Percentiles rank a stretch among this genome's conserved stretches.
phyloP scores from a whole-genome alignment of 2,329 filamentous ascomycete genomes.

The Aureobasidium leucospermi region DNA sequence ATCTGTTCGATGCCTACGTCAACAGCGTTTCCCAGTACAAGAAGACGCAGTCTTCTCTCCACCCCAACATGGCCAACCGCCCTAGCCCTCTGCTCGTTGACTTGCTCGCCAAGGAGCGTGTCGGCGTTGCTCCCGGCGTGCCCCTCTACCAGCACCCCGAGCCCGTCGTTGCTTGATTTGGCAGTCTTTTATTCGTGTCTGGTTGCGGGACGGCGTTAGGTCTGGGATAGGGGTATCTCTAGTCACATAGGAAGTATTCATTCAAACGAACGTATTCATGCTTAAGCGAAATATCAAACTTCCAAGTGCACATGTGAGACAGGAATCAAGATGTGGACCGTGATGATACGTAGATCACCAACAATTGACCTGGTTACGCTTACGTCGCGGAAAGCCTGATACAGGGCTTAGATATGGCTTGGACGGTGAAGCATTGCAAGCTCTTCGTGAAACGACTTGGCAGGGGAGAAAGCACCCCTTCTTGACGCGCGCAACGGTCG shows the following conservation, averaged over 20 bases:
- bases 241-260: neutral
- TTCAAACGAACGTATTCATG: neutral
- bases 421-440: neutral
- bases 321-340: too few species aligned
- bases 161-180: slow-evolving; percentile 5
- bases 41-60: slow-evolving; percentile 64
- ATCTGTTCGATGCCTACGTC: slow-evolving; percentile 94
- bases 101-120: slow-evolving; percentile 85
- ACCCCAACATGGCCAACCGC: slow-evolving; percentile 70
- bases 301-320: neutral
- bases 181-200: neutral
- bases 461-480: neutral
- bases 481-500: neutral
- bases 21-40: slow-evolving; percentile 87
- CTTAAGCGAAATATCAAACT: neutral
- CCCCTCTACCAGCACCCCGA: slow-evolving; percentile 18
- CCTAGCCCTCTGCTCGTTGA: slow-evolving; percentile 85
- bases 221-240: neutral
- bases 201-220: slow-evolving; percentile 4
- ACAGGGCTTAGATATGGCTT: neutral
- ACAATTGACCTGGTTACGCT: neutral
- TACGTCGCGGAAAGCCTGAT: neutral
- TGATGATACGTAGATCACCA: too few species aligned
- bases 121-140: slow-evolving; percentile 59
- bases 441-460: slow-evolving; percentile 1